Evolutionary conservation across 257 asterid genomes (phyloP), one percentile per base, ranked within the genome.

Genomic region (Anisodus tanguticus): DNA sequence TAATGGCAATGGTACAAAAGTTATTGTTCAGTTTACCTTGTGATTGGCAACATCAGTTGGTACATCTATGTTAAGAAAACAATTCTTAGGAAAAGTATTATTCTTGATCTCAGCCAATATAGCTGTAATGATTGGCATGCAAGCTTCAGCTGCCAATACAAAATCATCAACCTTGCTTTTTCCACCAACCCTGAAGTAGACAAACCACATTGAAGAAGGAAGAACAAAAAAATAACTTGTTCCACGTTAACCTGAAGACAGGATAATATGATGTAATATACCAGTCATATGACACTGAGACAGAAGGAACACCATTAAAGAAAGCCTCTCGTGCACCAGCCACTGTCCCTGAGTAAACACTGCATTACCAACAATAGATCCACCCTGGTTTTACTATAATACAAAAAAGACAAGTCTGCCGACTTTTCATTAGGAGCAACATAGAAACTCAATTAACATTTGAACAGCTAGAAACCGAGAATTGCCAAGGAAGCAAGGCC

Each of bases 321-420:
- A 91, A 94, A 37, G 97, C 98, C 88, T 96, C 98, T 5, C 99
- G 93, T 35, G 99, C 99, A 84, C 99, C 99, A 57, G 95, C 99
- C 35, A 96, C 98, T 6, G 98, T 96, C 83, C 98, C 99, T 31
- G 99, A 96, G 88, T 94, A 94, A 82, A 90, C 84, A 81, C 99
- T 95, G 94, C 89, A 88, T 80, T 78, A 78, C 81, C 59, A 88
- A 83, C 12, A 71, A 45, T n/a, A 3, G 57, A 71, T 71, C 31
- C 80, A 71, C 9, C 2, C 58, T n/a, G 0, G 9, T 45, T 45
- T 71, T 45, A 71, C 58, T 45, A 71, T 45, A n/a, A 71, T 5
- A 68, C 8, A 71, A 17, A 62, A 31, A 80, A 4, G 57, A 57
- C 17, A 10, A 17, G 31, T 80, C n/a, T 9, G 71, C 83, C 55